Percentiles rank a stretch among this genome's conserved stretches.
phyloP scores from a whole-genome alignment of 2,329 filamentous ascomycete species.

The Metarhizium rileyi region DNA sequence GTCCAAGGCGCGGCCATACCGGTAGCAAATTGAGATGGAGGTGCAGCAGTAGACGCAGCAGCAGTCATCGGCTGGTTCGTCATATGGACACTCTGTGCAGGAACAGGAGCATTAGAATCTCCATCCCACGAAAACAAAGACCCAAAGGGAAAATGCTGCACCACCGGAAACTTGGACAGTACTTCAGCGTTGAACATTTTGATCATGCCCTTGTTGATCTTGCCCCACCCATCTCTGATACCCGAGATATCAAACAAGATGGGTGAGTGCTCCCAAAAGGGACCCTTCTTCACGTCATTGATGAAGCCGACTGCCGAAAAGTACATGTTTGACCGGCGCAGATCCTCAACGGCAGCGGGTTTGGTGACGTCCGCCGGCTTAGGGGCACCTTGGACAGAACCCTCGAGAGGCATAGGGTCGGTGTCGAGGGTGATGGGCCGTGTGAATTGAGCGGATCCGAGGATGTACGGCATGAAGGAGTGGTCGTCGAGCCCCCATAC shows the following conservation, averaged over 20 bases:
- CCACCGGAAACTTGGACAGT: conserved; percentile 89
- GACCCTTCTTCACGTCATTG: conserved; percentile 89
- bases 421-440: conserved; percentile 56
- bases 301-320: conserved; percentile 96
- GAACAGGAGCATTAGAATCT: conserved; percentile 49
- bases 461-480: conserved; percentile 86
- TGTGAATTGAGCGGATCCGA: conserved; percentile 83
- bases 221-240: conserved; percentile 88
- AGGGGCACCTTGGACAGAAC: conserved; percentile 63
- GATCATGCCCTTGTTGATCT: conserved; percentile 99
- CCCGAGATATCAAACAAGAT: conserved; percentile 92
- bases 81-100: conserved; percentile 45
- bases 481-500: conserved; percentile 99
- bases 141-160: conserved; percentile 90
- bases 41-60: neutral
- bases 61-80: conserved; percentile 37
- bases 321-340: conserved; percentile 70
- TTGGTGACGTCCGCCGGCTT: conserved; percentile 62
- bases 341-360: conserved; percentile 49
- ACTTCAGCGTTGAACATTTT: conserved; percentile 99
- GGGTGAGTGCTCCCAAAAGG: conserved; percentile 95
- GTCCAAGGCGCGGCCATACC: conserved; percentile 37
- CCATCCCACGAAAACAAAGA: conserved; percentile 68
- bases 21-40: conserved; percentile 10
- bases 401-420: conserved; percentile 62